phyloP scores from a whole-genome alignment of 176 grass and related monocot species.

The Thinopyrum elongatum region DNA sequence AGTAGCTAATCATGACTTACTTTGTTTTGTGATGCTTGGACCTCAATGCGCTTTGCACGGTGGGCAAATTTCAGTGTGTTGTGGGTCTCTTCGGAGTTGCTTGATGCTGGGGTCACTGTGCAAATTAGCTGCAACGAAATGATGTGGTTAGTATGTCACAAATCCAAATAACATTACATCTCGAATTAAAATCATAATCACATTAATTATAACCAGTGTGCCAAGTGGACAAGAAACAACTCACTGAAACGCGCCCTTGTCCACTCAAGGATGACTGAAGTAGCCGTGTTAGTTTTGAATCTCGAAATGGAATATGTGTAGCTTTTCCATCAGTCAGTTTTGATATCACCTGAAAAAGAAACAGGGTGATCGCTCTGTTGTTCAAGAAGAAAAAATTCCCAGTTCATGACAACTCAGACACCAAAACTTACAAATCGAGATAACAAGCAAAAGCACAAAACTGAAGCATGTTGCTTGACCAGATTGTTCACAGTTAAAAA shows the following conservation, averaged over 20 bases:
- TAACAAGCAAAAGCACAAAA: constrained; percentile 13
- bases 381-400: not conserved
- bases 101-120: constrained; percentile 97
- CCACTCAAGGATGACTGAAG: constrained; percentile 99
- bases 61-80: constrained; percentile 99
- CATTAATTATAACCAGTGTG: not conserved
- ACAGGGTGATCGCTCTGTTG: not conserved
- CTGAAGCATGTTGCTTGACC: constrained; percentile 4
- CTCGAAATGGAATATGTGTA: constrained; percentile 92
- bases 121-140: constrained; percentile 77
- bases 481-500: constrained; percentile 23
- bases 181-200: not conserved
- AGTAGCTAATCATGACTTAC: constrained; percentile 45
- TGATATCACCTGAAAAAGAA: constrained; percentile 81
- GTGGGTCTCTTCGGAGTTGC: constrained; percentile 96
- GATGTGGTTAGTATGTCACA: constrained; percentile 13
- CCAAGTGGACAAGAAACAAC: constrained; percentile 21
- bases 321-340: constrained; percentile 95
- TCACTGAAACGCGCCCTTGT: constrained; percentile 98
- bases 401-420: not conserved
- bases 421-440: constrained; percentile 11
- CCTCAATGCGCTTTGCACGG: constrained; percentile 91
- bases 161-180: constrained; percentile 9
- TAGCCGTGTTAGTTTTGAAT: constrained; percentile 98
- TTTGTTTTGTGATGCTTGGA: constrained; percentile 99